A percentile compares a stretch with the other conserved stretches of the same genome.
phyloP scores from a whole-genome alignment of 2,329 filamentous ascomycete genomes.

The Trichoderma polysporum region DNA sequence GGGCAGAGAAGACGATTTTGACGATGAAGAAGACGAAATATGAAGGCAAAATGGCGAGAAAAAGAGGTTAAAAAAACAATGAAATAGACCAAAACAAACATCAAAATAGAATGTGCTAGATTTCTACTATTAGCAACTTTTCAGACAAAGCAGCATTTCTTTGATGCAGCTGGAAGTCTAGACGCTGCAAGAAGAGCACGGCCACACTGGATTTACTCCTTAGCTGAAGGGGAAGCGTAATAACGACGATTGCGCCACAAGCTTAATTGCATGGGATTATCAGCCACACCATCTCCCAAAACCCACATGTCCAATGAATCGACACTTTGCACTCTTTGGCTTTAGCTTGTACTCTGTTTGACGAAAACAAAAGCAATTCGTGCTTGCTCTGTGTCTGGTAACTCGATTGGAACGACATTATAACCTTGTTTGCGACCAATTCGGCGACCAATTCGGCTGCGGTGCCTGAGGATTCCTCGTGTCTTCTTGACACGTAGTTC shows the following conservation, averaged over 20 bases:
- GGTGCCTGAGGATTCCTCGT: neutral
- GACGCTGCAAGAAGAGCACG: neutral
- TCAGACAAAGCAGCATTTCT: too few relatives aligned
- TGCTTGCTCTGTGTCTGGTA: neutral
- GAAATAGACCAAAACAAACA: neutral
- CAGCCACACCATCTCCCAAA: slow-evolving; percentile 11
- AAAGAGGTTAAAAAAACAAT: neutral
- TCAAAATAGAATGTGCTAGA: neutral
- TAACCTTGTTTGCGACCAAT: neutral
- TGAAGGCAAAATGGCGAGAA: slow-evolving; percentile 55
- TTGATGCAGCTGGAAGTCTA: neutral
- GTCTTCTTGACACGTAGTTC: slow-evolving; percentile 28
- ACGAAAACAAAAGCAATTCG: neutral
- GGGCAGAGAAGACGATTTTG: slow-evolving; percentile 94
- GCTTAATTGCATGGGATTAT: neutral
- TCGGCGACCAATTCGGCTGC: neutral
- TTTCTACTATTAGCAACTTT: neutral
- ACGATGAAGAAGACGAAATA: slow-evolving; percentile 93
- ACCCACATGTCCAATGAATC: neutral
- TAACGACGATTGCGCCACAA: slow-evolving; percentile 10
- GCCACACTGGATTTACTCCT: neutral
- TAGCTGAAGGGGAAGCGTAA: neutral
- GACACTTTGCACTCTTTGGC: neutral
- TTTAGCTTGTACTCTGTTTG: neutral
- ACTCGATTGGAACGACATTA: neutral